Conservation (phyloP, 495 filamentous ascomycete genomes). For the Paragyromitra xinjiangensis region DNA sequence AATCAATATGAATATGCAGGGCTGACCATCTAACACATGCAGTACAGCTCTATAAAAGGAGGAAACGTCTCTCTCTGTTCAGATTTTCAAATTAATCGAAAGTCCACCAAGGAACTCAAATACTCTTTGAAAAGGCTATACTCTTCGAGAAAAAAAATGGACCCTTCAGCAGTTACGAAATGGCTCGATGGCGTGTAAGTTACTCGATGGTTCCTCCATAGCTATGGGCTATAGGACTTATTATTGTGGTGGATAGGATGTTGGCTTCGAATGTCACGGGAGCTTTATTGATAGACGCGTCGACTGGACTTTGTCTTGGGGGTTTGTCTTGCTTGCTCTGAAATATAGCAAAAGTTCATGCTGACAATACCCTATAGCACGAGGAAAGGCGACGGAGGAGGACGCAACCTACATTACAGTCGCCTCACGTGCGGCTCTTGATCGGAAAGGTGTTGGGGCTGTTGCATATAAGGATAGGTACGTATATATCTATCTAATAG, state of each 20-base stretch:
- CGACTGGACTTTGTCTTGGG: slow-evolving; percentile 55
- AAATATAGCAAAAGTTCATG: not conserved
- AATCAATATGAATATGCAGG: slow-evolving; percentile 40
- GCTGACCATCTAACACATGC: slow-evolving; percentile 37
- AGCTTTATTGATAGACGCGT: slow-evolving; percentile 54
- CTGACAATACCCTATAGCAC: slow-evolving; percentile 39
- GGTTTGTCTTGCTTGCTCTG: slow-evolving; percentile 38
- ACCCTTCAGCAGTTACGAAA: slow-evolving; percentile 51
- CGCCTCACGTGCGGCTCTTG: slow-evolving; percentile 52
- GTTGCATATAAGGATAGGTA: slow-evolving; percentile 57
- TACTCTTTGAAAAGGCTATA: slow-evolving; percentile 9
- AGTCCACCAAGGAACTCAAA: slow-evolving; percentile 4
- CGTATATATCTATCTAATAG: not conserved
- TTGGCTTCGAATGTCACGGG: slow-evolving; percentile 54
- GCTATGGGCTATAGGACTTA: not conserved
- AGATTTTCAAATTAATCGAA: slow-evolving; percentile 17
- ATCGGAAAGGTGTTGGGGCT: slow-evolving; percentile 53
- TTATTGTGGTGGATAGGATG: slow-evolving; percentile 43
- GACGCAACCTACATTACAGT: slow-evolving; percentile 56
- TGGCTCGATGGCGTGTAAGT: slow-evolving; percentile 55
- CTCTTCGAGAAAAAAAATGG: slow-evolving; percentile 35
- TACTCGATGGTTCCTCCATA: not conserved
- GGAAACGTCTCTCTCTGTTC: slow-evolving; percentile 17
- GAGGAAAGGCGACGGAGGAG: slow-evolving; percentile 54
- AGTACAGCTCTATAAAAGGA: slow-evolving; percentile 43